phyloP scores from a whole-genome alignment of 352 stramenopile genomes.

The Phytophthora meadii region DNA sequence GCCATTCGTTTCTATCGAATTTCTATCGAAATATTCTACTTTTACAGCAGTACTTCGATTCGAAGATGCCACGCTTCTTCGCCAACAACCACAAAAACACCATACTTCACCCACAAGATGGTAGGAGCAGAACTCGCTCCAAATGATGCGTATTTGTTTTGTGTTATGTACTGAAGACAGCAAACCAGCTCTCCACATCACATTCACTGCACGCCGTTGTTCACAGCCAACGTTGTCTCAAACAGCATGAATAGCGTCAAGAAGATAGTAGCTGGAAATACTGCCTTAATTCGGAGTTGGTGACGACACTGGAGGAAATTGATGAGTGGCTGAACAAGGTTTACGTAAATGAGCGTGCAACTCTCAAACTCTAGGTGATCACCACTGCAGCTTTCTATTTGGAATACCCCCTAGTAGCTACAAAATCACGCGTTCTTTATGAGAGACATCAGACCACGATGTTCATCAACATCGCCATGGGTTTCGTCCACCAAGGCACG shows the following conservation, averaged over 20 bases:
- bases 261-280: background rate
- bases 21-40: too few relatives aligned
- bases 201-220: too few relatives aligned
- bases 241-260: background rate
- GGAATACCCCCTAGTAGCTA: background rate
- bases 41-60: too few relatives aligned
- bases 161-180: too few relatives aligned
- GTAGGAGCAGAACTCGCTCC: too few relatives aligned
- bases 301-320: background rate
- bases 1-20: too few relatives aligned
- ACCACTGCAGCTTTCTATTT: constrained; percentile 6
- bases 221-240: background rate
- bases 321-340: background rate
- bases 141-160: too few relatives aligned
- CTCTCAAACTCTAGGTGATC: background rate
- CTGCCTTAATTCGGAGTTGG: background rate
- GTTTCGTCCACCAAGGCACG: constrained; percentile 64
- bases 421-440: constrained; percentile 14
- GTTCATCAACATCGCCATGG: constrained; percentile 31
- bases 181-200: background rate
- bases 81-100: too few relatives aligned
- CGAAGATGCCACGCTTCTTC: too few relatives aligned
- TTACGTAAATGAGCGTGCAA: too few relatives aligned
- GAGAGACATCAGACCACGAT: constrained; percentile 36
- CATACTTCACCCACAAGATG: too few relatives aligned